Percentiles rank a stretch among this genome's conserved stretches.
Evolutionary conservation across 345 rosid species (phyloP).

Genomic region (Lepidium sativum): DNA sequence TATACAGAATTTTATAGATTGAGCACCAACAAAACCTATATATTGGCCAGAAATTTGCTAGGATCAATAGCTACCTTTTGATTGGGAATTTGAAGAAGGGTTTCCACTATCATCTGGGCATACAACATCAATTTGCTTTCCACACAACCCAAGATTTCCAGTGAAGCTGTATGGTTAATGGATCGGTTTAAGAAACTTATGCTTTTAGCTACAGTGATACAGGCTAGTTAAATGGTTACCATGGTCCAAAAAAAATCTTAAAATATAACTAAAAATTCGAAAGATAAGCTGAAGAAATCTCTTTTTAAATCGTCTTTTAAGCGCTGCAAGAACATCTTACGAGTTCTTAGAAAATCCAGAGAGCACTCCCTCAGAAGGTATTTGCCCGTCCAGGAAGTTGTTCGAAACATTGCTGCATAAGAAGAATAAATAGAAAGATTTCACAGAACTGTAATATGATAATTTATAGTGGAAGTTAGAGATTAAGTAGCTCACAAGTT

Average conservation of each 20-base stretch:
- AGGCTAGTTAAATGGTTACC: background rate
- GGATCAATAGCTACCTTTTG: slow-evolving; percentile 21
- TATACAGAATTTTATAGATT: background rate
- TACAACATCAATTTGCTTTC: slow-evolving; percentile 53
- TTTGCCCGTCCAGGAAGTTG: slow-evolving; percentile 71
- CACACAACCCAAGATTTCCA: slow-evolving; percentile 81
- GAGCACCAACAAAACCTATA: background rate
- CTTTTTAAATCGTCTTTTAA: background rate
- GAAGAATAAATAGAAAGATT: slow-evolving; percentile 2
- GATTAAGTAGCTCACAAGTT: slow-evolving; percentile 22
- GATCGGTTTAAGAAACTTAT: slow-evolving; percentile 4
- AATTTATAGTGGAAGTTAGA: background rate
- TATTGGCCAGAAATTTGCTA: background rate
- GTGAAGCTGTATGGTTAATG: slow-evolving; percentile 42
- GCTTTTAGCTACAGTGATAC: background rate
- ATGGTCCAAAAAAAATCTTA: background rate
- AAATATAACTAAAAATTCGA: background rate
- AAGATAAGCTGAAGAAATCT: background rate
- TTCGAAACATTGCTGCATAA: slow-evolving; percentile 73
- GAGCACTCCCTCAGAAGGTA: slow-evolving; percentile 72
- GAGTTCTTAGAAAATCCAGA: slow-evolving; percentile 50
- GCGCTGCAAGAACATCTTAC: slow-evolving; percentile 38
- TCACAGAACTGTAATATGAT: background rate
- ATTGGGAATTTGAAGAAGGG: slow-evolving; percentile 31
- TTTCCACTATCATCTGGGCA: slow-evolving; percentile 56